phyloP scores from a whole-genome alignment of 2,329 filamentous ascomycete species.

The Cytospora mali region DNA sequence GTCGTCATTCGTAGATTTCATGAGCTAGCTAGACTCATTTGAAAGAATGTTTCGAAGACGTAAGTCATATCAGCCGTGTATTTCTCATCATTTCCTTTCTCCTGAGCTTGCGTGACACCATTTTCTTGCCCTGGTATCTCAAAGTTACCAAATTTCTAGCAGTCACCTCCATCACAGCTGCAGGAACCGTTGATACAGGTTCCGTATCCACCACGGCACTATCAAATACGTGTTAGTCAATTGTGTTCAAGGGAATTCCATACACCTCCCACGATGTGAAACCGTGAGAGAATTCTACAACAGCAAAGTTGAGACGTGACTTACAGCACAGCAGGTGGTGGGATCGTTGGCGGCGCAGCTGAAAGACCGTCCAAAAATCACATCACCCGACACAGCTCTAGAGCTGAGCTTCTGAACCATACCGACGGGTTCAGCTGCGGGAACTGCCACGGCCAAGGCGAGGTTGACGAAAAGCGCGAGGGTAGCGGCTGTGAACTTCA shows the following conservation, averaged over 20 bases:
- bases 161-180: constrained; percentile 19
- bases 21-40: neutral
- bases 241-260: no score
- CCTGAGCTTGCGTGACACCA: no score
- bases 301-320: neutral
- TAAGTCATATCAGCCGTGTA: neutral
- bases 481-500: constrained; percentile 38
- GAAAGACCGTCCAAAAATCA: constrained; percentile 14
- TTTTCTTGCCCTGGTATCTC: no score
- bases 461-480: constrained; percentile 34
- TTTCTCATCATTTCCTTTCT: neutral
- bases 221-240: neutral
- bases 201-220: constrained; percentile 22
- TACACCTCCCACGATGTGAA: no score
- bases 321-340: constrained; percentile 21
- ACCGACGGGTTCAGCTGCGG: constrained; percentile 16
- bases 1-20: neutral
- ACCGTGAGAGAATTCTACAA: no score
- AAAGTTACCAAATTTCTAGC: constrained; percentile 2
- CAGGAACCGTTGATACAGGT: constrained; percentile 20
- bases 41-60: neutral
- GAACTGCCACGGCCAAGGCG: constrained; percentile 33
- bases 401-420: constrained; percentile 19
- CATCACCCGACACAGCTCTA: constrained; percentile 1
- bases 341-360: constrained; percentile 11